A percentile compares a stretch with the other conserved stretches of the same genome.
These are phyloP conservation scores for Lentinula edodes DNA, from an alignment of 768 basidiomycete species.

Conservation along the genomic window DNA sequence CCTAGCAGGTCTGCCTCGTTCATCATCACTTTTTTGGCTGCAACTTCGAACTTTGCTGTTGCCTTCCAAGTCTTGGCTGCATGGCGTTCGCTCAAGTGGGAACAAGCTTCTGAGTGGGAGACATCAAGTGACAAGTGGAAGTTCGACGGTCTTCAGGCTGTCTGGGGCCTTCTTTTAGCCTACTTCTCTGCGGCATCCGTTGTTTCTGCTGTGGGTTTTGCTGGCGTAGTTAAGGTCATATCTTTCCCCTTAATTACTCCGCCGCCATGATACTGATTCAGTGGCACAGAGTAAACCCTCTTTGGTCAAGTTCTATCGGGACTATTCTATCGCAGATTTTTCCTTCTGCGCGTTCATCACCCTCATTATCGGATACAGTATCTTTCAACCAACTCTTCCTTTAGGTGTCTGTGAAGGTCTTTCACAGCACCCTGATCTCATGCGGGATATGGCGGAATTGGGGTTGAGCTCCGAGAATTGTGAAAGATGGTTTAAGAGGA, in stretches of 20 bases:
- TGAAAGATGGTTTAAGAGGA: constrained; percentile 72
- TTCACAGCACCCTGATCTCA: constrained; percentile 68
- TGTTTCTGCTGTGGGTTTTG: constrained; percentile 60
- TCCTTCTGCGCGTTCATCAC: constrained; percentile 61
- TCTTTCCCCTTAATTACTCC: neutral
- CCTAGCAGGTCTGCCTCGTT: constrained; percentile 29
- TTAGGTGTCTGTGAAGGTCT: constrained; percentile 69
- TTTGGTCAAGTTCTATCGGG: constrained; percentile 75
- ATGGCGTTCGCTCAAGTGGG: constrained; percentile 36
- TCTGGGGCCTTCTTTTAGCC: constrained; percentile 58
- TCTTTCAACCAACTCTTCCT: constrained; percentile 50
- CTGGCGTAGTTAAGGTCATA: constrained; percentile 58
- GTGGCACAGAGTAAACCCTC: constrained; percentile 49
- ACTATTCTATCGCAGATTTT: constrained; percentile 78
- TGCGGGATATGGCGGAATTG: constrained; percentile 63
- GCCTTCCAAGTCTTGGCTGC: constrained; percentile 30
- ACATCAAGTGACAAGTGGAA: constrained; percentile 32
- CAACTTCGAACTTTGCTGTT: constrained; percentile 26
- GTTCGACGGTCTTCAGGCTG: constrained; percentile 39
- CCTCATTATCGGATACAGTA: constrained; percentile 48
- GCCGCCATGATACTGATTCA: neutral
- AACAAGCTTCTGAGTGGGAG: constrained; percentile 44
- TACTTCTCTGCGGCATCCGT: constrained; percentile 64
- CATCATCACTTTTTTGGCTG: constrained; percentile 31
- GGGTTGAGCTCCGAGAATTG: constrained; percentile 78